Evolutionary conservation across 1,284 basidiomycete genomes (phyloP).

Genomic region (Ceratobasidium sp.): DNA sequence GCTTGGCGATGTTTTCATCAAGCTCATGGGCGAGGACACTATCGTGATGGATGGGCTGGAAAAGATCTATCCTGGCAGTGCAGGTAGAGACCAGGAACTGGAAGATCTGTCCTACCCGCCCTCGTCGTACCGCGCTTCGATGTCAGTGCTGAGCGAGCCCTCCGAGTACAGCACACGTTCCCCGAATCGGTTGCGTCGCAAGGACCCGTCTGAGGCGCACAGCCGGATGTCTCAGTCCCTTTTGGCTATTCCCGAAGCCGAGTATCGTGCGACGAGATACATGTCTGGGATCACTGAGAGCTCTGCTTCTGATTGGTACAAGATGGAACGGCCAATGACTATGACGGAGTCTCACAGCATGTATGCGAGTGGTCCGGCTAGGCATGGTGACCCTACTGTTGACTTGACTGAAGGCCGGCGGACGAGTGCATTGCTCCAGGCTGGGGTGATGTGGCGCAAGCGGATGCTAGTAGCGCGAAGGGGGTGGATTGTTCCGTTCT

Average conservation of each 20-base stretch:
- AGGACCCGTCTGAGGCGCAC: not conserved
- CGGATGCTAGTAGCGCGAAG: conserved; percentile 67
- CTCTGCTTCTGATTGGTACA: conserved; percentile 1
- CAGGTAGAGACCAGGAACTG: conserved; percentile 2
- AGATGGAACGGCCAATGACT: conserved; percentile 9
- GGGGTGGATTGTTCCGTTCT: conserved; percentile 70
- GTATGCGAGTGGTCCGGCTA: not conserved
- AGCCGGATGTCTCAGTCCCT: conserved; percentile 20
- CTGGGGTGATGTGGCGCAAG: conserved; percentile 75
- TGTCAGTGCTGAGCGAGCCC: conserved; percentile 19
- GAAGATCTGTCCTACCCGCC: conserved; percentile 28
- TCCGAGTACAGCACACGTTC: conserved; percentile 11
- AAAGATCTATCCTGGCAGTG: conserved; percentile 13
- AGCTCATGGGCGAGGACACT: conserved; percentile 63
- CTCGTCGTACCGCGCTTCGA: conserved; percentile 21
- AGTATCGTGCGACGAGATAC: not conserved
- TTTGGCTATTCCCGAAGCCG: conserved; percentile 17
- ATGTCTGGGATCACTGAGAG: not conserved
- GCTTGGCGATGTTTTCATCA: conserved; percentile 81
- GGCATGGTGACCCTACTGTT: not conserved
- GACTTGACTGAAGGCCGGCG: conserved; percentile 29
- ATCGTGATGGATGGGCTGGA: conserved; percentile 15
- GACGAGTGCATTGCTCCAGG: conserved; percentile 58
- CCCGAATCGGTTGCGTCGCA: conserved; percentile 8
- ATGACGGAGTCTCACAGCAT: not conserved